These are phyloP conservation scores for Stagonosporopsis vannaccii DNA, from an alignment of 2,329 filamentous ascomycete genomes.

Conservation along the genomic window DNA sequence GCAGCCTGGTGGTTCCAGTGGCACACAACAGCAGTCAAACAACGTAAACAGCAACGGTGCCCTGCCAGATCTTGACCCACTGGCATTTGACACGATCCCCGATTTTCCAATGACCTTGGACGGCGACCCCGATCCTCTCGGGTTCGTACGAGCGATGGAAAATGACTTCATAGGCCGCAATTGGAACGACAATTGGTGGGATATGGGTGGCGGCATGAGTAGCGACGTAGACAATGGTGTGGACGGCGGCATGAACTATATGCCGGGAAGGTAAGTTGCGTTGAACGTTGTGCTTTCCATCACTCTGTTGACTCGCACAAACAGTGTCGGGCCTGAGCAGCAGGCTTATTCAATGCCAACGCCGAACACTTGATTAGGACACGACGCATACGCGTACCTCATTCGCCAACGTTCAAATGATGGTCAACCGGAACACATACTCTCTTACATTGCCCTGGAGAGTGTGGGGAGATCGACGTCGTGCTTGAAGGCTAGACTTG, in stretches of 20 bases:
- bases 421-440: too few species aligned
- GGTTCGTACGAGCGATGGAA: slow-evolving; percentile 38
- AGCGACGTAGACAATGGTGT: neutral
- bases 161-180: slow-evolving; percentile 40
- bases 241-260: neutral
- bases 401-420: too few species aligned
- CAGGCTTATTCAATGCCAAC: neutral
- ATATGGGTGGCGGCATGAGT: slow-evolving; percentile 22
- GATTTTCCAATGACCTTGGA: slow-evolving; percentile 28
- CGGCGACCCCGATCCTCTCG: slow-evolving; percentile 32
- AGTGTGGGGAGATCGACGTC: too few species aligned
- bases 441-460: too few species aligned
- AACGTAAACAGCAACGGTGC: neutral
- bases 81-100: slow-evolving; percentile 25
- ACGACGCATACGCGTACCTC: neutral
- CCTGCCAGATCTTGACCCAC: slow-evolving; percentile 26
- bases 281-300: neutral
- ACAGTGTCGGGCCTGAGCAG: neutral
- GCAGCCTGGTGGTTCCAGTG: neutral
- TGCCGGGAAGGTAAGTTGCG: neutral
- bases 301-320: neutral
- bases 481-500: too few species aligned
- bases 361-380: neutral
- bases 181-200: slow-evolving; percentile 42
- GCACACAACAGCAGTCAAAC: neutral